Evolutionary conservation across 2,329 filamentous ascomycete genomes (phyloP), one percentile per base, ranked within the genome.

Genomic region (Penicillium sp.): DNA sequence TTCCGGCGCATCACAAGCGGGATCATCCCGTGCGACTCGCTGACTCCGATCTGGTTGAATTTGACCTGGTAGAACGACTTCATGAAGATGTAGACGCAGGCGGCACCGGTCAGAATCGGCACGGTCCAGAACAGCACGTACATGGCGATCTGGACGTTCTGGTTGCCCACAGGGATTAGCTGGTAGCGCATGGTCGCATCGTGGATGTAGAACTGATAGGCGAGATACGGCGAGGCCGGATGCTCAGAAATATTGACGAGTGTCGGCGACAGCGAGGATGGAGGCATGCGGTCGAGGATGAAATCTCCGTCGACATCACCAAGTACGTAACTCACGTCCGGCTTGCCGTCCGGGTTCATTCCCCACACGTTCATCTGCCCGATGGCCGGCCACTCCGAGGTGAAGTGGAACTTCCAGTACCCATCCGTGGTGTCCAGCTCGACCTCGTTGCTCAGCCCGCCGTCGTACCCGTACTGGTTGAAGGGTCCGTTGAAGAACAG

Each of bases 381-480:
- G 47, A 82, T 74, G 2, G 84, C 82, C 5, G 88, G 88, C 86
- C 87, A 90, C 69, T 90, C 87, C 3, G 82, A 79, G 81, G 88
- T 85, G 63, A 88, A 86, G 64, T 86, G 81, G 65, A 84, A 85
- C 21, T 79, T 75, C 88, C 88, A 90, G 2, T 76, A 73, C 17
- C 80, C 78, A 50, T 85, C 78, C n/a, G 74, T 79, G 19, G 75
- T 74, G 30, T 80, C 77, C 48, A 85, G 80, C 21, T 77, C 69
- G 76, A 89, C 83, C 5, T 75, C 64, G 60, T 87, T 87, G 2
- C 78, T 71, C 23, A 89, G 70, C 3, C 88, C 88, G 26, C 81
- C 79, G 69, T 90, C 88, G 68, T 83, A 90, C 15, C 88, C 87
- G 68, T 85, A 90, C 63, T 86, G 79, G 69, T 90, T 90, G 74